phyloP scores from a whole-genome alignment of 2,329 filamentous ascomycete species.

The Alternaria infectoria region DNA sequence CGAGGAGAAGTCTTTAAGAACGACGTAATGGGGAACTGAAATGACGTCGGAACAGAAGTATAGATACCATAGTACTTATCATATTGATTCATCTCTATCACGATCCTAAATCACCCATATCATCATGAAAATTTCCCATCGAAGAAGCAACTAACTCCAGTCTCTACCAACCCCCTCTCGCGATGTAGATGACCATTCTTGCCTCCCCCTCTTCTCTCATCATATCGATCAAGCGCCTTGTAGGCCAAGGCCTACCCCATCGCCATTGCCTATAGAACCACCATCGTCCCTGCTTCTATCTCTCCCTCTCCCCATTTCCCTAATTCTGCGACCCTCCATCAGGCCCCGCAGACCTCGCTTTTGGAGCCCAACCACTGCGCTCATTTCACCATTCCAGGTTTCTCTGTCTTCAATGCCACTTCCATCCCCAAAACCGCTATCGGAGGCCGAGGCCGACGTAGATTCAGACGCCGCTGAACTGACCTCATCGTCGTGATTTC shows the following conservation, averaged over 20 bases:
- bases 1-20: neutral
- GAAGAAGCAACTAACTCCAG: neutral
- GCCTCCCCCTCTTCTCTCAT: neutral
- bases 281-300: constrained; percentile 40
- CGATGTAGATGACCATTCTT: constrained; percentile 15
- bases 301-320: constrained; percentile 67
- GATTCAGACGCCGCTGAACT: constrained; percentile 40
- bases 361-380: constrained; percentile 91
- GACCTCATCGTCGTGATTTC: constrained; percentile 43
- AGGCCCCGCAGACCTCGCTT: constrained; percentile 89
- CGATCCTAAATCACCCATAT: neutral
- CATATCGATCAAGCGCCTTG: constrained; percentile 20
- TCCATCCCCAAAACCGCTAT: constrained; percentile 43
- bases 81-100: neutral
- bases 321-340: constrained; percentile 90
- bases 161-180: constrained; percentile 12
- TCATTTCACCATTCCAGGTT: constrained; percentile 80
- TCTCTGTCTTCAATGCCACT: constrained; percentile 59
- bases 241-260: constrained; percentile 38
- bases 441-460: constrained; percentile 40
- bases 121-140: neutral
- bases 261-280: constrained; percentile 24
- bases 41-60: neutral
- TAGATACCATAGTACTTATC: neutral
- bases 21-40: neutral